Evolutionary conservation across 306 rosid genomes (phyloP).

Genomic region (Medicago truncatula): MtrunA17r5.0-ANR NC_053048.1:1519501-1520000

Average conservation of each 20-base stretch:
- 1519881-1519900: too few relatives aligned
- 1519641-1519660: constrained; percentile 9
- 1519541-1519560: constrained; percentile 29
- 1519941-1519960: too few relatives aligned
- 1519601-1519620: not conserved
- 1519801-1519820: constrained; percentile 5
- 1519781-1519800: not conserved
- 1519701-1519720: not conserved
- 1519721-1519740: constrained; percentile 2
- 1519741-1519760: too few relatives aligned
- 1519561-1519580: constrained; percentile 34
- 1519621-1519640: not conserved
- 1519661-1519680: not conserved
- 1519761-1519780: constrained; percentile 19
- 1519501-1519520: constrained; percentile 31
- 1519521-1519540: not conserved
- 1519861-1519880: too few relatives aligned
- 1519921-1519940: too few relatives aligned
- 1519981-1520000: too few relatives aligned
- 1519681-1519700: not conserved
- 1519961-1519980: too few relatives aligned
- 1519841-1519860: not conserved
- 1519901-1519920: too few relatives aligned
- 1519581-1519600: constrained; percentile 1
- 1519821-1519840: not conserved